Evolutionary conservation across 1,284 basidiomycete genomes (phyloP).

Genomic region (Pseudozyma flocculosa): DNA sequence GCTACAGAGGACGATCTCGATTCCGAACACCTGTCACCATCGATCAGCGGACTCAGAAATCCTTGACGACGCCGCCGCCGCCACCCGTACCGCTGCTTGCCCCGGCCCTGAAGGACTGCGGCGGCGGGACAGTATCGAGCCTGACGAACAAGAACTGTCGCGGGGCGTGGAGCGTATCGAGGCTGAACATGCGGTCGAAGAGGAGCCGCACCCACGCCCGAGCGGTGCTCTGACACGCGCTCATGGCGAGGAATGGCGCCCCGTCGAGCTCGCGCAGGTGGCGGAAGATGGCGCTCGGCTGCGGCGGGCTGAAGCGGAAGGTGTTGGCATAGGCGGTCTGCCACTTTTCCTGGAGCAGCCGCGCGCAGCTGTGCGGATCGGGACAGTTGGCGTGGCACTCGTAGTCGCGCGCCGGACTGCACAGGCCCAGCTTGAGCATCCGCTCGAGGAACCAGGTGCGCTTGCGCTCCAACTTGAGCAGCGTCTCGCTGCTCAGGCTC

Average conservation of each 20-base stretch:
- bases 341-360: slow-evolving; percentile 92
- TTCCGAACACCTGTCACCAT: too few species aligned
- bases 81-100: too few species aligned
- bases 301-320: slow-evolving; percentile 80
- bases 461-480: slow-evolving; percentile 44
- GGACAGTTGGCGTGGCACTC: slow-evolving; percentile 72
- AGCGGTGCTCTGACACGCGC: slow-evolving; percentile 24
- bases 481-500: slow-evolving; percentile 18
- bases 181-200: slow-evolving; percentile 43
- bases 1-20: too few species aligned
- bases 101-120: too few species aligned
- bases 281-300: slow-evolving; percentile 61
- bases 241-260: slow-evolving; percentile 4
- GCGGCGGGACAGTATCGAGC: too few species aligned
- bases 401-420: slow-evolving; percentile 85
- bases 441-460: slow-evolving; percentile 67
- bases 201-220: slow-evolving; percentile 31
- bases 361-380: slow-evolving; percentile 74
- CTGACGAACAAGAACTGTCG: slow-evolving; percentile 30
- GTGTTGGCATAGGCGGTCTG: slow-evolving; percentile 79
- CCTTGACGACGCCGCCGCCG: too few species aligned
- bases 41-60: too few species aligned
- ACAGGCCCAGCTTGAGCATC: slow-evolving; percentile 83
- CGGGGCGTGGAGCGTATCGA: slow-evolving; percentile 12
- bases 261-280: slow-evolving; percentile 36